These are phyloP conservation scores for Aspergillus ochraceus DNA, from an alignment of 2,329 filamentous ascomycete species.

Conservation along the genomic window DNA sequence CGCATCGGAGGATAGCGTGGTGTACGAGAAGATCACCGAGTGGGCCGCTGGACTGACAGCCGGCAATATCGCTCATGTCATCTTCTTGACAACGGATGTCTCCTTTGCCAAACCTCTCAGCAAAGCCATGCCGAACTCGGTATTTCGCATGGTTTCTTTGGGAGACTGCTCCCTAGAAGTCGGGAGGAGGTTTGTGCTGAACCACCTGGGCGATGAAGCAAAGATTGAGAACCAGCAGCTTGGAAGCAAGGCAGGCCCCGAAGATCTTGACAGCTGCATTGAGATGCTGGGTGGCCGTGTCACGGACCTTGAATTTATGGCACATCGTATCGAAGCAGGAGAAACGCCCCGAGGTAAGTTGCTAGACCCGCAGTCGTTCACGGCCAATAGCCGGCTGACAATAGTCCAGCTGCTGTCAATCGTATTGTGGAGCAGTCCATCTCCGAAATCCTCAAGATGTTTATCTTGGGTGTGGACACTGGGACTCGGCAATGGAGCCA, in stretches of 20 bases:
- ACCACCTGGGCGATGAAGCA: conserved; percentile 62
- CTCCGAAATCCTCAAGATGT: conserved; percentile 91
- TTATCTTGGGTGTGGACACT: conserved; percentile 65
- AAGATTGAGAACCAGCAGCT: conserved; percentile 38
- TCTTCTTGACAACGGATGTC: conserved; percentile 88
- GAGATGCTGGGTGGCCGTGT: conserved; percentile 81
- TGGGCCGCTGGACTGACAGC: conserved; percentile 87
- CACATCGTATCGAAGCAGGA: conserved; percentile 83
- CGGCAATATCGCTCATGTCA: conserved; percentile 86
- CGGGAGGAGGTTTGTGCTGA: conserved; percentile 86
- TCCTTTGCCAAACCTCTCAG: conserved; percentile 85
- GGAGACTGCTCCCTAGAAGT: conserved; percentile 84
- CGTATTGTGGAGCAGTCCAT: conserved; percentile 89
- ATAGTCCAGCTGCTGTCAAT: conserved; percentile 64
- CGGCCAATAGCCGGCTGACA: conserved; percentile 17
- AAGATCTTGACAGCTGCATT: conserved; percentile 79
- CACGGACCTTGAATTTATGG: conserved; percentile 92
- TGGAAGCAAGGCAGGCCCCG: conserved; percentile 54
- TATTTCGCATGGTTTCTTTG: conserved; percentile 82
- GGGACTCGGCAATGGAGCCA: conserved; percentile 68
- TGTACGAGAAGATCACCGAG: conserved; percentile 75
- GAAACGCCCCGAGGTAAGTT: conserved; percentile 68
- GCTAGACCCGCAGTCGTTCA: no score
- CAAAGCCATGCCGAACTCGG: conserved; percentile 83
- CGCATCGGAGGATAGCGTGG: conserved; percentile 64